Evolutionary conservation across 2,329 filamentous ascomycete species (phyloP).

Genomic region (Paraphoma sp.): DNA sequence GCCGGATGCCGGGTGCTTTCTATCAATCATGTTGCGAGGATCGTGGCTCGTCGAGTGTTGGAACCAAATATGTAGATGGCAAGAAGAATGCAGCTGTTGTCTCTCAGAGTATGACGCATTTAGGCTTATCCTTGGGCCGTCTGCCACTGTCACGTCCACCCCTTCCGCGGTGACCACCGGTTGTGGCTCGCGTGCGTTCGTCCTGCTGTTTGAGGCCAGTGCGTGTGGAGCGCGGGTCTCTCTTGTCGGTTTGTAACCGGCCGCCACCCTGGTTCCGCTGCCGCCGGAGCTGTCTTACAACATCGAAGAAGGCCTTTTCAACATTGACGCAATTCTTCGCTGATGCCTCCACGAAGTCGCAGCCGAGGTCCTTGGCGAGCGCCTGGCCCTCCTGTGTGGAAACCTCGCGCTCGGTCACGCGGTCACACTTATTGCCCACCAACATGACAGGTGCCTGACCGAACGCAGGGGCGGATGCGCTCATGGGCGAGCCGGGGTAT

Average conservation of each 20-base stretch:
- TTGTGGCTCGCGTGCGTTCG: slow-evolving; percentile 21
- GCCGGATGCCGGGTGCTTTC: slow-evolving; percentile 36
- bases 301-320: slow-evolving; percentile 98
- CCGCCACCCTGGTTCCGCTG: slow-evolving; percentile 67
- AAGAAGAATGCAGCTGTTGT: slow-evolving; percentile 1
- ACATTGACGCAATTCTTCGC: slow-evolving; percentile 99
- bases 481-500: slow-evolving; percentile 77
- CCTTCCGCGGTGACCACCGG: slow-evolving; percentile 21
- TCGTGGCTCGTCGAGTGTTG: slow-evolving; percentile 36
- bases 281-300: slow-evolving; percentile 86
- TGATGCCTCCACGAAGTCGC: slow-evolving; percentile 95
- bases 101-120: slow-evolving; percentile 44
- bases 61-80: slow-evolving; percentile 32
- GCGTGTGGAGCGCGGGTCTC: slow-evolving; percentile 16
- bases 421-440: slow-evolving; percentile 97
- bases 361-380: slow-evolving; percentile 87
- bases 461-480: slow-evolving; percentile 54
- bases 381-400: slow-evolving; percentile 96
- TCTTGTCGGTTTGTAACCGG: slow-evolving; percentile 22
- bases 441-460: slow-evolving; percentile 93
- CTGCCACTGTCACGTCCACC: slow-evolving; percentile 18
- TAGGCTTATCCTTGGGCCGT: slow-evolving; percentile 36
- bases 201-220: slow-evolving; percentile 19
- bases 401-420: slow-evolving; percentile 93
- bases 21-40: slow-evolving; percentile 36